Evolutionary conservation across 768 basidiomycete species (phyloP).

Genomic region (Sporobolomyces roseus): DNA sequence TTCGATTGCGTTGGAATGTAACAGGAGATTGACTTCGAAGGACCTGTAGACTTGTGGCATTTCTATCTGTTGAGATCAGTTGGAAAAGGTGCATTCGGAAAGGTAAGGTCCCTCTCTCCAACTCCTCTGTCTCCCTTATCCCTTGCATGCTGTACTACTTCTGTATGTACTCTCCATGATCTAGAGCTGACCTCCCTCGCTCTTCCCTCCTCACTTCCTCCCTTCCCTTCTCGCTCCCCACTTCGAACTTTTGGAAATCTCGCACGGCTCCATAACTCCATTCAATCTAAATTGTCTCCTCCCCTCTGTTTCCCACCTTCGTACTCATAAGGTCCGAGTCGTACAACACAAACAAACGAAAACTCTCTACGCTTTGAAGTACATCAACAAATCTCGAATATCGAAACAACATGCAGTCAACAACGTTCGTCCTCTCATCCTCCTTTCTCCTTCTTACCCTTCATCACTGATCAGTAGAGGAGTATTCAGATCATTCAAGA

Average conservation of each 20-base stretch:
- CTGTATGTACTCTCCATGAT: not conserved
- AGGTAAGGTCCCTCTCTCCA: conserved; percentile 57
- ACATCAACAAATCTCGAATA: conserved; percentile 92
- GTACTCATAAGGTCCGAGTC: conserved; percentile 70
- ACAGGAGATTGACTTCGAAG: conserved; percentile 76
- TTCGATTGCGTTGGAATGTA: no score
- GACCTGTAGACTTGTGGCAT: conserved; percentile 87
- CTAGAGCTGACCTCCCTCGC: not conserved
- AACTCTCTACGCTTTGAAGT: conserved; percentile 88
- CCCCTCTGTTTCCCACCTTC: not conserved
- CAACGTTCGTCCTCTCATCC: conserved; percentile 26
- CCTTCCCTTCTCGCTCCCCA: not conserved
- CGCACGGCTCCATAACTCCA: no score
- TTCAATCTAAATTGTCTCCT: not conserved
- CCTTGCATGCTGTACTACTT: not conserved
- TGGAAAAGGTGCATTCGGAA: conserved; percentile 97
- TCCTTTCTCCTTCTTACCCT: not conserved
- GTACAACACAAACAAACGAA: conserved; percentile 93
- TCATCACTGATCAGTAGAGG: not conserved
- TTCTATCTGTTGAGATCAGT: conserved; percentile 93
- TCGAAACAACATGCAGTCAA: conserved; percentile 40
- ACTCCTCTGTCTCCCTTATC: not conserved
- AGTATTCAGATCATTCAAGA: conserved; percentile 82
- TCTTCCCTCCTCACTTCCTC: not conserved
- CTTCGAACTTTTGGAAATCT: no score